phyloP scores from a whole-genome alignment of 805 yeast species.

The Monosporozyma solicola region DNA sequence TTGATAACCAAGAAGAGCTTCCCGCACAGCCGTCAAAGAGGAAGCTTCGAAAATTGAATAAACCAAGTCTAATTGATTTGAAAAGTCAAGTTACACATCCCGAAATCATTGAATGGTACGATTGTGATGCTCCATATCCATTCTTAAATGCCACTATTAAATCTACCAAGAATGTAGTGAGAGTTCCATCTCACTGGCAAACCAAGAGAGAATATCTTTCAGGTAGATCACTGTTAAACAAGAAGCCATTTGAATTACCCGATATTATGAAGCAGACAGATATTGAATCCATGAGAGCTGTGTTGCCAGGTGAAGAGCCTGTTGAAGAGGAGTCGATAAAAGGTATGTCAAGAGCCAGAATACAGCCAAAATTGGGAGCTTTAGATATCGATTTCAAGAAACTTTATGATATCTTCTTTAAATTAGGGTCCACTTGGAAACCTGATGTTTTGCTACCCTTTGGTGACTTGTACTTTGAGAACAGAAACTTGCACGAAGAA shows the following conservation, averaged over 20 bases:
- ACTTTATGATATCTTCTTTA: constrained; percentile 80
- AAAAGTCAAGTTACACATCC: constrained; percentile 58
- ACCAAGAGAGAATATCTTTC: constrained; percentile 65
- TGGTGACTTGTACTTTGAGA: constrained; percentile 80
- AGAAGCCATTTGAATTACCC: constrained; percentile 70
- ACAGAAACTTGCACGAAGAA: constrained; percentile 48
- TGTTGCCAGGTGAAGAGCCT: constrained; percentile 20
- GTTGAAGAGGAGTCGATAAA: constrained; percentile 40
- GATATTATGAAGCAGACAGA: constrained; percentile 73
- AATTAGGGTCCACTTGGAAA: constrained; percentile 51
- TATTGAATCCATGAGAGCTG: constrained; percentile 75
- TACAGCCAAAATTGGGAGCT: constrained; percentile 82
- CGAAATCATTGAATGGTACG: constrained; percentile 76
- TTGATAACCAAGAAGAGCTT: constrained; percentile 14
- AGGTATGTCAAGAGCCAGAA: constrained; percentile 70
- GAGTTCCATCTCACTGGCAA: constrained; percentile 82
- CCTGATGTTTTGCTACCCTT: constrained; percentile 51
- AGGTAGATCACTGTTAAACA: constrained; percentile 54
- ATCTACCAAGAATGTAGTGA: constrained; percentile 53
- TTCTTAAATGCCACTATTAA: constrained; percentile 54
- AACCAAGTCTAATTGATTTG: constrained; percentile 57
- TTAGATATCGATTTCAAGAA: constrained; percentile 80
- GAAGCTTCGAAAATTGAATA: constrained; percentile 42
- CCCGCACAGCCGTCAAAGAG: constrained; percentile 28
- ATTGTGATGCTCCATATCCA: constrained; percentile 80